Base-by-base conservation (phyloP, 139 green algal genomes). In the Raphidocelis subcapitata region DNA sequence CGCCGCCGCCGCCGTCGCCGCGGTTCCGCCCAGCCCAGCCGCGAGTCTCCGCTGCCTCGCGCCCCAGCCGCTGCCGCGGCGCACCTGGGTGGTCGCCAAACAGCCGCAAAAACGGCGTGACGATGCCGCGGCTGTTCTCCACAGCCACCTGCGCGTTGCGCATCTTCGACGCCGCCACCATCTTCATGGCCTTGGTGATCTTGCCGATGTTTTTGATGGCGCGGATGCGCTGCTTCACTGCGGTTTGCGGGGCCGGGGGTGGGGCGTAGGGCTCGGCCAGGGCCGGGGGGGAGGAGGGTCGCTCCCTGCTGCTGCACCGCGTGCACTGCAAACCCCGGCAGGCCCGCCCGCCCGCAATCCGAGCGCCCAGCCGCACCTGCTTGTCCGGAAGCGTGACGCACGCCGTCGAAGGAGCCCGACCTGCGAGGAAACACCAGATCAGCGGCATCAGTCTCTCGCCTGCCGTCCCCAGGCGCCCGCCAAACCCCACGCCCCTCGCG, bases 141-240 rank as follows among this genome's bases (percentile, higher is more conserved):
- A 91, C 91, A 28, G 75, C 76, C 0, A 72, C 65, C 84, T 98
- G 91, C 14, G 95, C 96, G 29, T 85, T 87, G 31, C 91, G 83
- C 91, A 99, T 96, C 82, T 98, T 98, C 28, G 92, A 97, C 21
- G 96, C 96, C n/a, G 96, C 96, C 79, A 99, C 96, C 93, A 99
- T 98, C 91, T 99, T 99, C 96, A 99, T 99, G 76, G 96, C 96
- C 74, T 94, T 96, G 12, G 96, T 99, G 85, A 99, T 99, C 82
- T 99, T 99, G 67, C 94, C 85, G 36, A 99, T 99, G 85, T 97
- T 99, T 69, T 88, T 90, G 54, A 99, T 97, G 20, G 93, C 96
- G 67, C 92, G 89, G 90, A 99, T 99, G 23, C 95, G 86, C 83
- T 94, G 88, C 82, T 98, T 96, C 32, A 99, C 96, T 95, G 90